Conservation (phyloP, 164 flowering plant genomes). For the Piper betle region DNA sequence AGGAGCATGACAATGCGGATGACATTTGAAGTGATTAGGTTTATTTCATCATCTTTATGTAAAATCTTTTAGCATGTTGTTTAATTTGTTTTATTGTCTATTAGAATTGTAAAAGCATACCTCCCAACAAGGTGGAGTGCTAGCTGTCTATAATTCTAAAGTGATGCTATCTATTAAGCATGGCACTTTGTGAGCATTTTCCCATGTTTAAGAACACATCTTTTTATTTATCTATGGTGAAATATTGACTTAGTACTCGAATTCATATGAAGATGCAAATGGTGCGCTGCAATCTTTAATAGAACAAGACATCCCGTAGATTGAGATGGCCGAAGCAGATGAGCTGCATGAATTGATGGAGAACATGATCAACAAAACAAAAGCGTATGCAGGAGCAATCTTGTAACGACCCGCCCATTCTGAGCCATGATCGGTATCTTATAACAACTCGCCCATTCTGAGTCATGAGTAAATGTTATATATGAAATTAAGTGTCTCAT, state of each 20-base stretch:
- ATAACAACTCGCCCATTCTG: too few species aligned
- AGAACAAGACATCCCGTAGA: slow-evolving; percentile 23
- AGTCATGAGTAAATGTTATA: too few species aligned
- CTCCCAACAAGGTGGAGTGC: neutral
- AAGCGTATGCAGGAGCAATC: slow-evolving; percentile 16
- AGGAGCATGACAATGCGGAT: too few species aligned
- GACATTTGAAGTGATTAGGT: too few species aligned
- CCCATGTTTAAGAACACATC: neutral
- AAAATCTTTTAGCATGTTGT: too few species aligned
- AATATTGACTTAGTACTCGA: neutral
- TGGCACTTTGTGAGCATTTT: neutral
- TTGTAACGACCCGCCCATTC: too few species aligned
- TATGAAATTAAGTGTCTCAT: too few species aligned
- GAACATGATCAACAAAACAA: slow-evolving; percentile 6
- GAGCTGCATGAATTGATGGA: slow-evolving; percentile 1
- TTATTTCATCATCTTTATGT: too few species aligned
- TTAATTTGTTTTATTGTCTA: too few species aligned
- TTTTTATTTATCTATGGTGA: neutral
- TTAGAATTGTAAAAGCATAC: neutral
- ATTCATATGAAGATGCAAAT: slow-evolving; percentile 2
- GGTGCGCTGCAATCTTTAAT: slow-evolving; percentile 23
- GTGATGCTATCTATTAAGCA: neutral
- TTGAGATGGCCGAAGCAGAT: neutral
- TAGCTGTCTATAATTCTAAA: neutral
- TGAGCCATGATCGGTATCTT: too few species aligned